Conservation (phyloP, 768 basidiomycete species). For the Paxillus involutus region DNA sequence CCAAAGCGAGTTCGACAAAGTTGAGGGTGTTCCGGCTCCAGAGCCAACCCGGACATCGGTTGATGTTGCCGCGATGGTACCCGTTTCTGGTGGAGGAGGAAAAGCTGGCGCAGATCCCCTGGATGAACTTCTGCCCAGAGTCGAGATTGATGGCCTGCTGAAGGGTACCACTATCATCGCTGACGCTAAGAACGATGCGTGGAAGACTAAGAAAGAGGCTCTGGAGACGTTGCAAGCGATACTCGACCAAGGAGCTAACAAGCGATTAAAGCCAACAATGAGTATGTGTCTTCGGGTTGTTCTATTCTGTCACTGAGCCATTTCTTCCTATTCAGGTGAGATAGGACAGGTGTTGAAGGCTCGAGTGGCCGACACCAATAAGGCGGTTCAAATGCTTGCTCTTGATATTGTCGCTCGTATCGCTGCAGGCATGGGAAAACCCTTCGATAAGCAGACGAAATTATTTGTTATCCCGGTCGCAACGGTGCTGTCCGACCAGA, state of each 20-base stretch:
- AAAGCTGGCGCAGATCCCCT: constrained; percentile 62
- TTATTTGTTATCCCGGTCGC: constrained; percentile 76
- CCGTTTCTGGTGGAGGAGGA: constrained; percentile 41
- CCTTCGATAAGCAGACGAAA: constrained; percentile 88
- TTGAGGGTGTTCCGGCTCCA: constrained; percentile 73
- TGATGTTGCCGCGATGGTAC: constrained; percentile 61
- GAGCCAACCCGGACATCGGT: constrained; percentile 75
- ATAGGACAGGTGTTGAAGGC: constrained; percentile 87
- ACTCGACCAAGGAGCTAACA: constrained; percentile 89
- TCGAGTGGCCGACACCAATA: constrained; percentile 89
- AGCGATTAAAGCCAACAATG: constrained; percentile 87
- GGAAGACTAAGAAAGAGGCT: constrained; percentile 97
- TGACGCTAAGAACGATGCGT: constrained; percentile 88
- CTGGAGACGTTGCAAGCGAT: constrained; percentile 81
- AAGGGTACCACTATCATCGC: constrained; percentile 80
- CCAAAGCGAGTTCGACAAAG: constrained; percentile 89
- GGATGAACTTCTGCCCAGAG: constrained; percentile 93
- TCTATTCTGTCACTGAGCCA: not conserved
- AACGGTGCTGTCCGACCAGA: constrained; percentile 89
- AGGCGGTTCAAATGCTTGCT: constrained; percentile 87
- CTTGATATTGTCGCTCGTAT: constrained; percentile 89
- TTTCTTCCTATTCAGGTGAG: constrained; percentile 57
- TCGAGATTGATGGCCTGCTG: constrained; percentile 86
- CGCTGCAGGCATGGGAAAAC: constrained; percentile 91
- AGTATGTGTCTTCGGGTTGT: constrained; percentile 44